Conservation (phyloP, 164 flowering plant genomes). For the Kingdonia uniflora region DNA sequence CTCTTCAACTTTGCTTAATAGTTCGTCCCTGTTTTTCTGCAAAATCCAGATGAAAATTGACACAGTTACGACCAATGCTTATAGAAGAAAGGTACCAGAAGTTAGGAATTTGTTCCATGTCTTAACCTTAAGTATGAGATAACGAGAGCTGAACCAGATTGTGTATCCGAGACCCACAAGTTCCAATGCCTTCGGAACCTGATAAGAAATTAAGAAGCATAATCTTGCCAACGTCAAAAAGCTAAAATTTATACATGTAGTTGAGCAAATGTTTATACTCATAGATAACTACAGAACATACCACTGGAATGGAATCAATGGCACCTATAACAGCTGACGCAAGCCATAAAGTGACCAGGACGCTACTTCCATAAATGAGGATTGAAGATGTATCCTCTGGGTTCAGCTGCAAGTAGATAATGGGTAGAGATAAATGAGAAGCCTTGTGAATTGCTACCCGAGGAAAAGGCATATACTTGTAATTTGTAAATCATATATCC, state of each 20-base stretch:
- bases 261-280: too few species aligned
- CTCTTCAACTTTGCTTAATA: conserved; percentile 48
- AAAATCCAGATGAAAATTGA: conserved; percentile 7
- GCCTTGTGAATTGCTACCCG: background rate
- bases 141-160: conserved; percentile 74
- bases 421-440: background rate
- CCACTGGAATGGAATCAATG: conserved; percentile 81
- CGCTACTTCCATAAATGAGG: conserved; percentile 44
- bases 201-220: conserved; percentile 9
- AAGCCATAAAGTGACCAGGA: conserved; percentile 45
- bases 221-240: background rate
- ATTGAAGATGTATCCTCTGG: conserved; percentile 33
- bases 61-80: background rate
- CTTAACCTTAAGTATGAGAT: conserved; percentile 76
- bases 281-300: conserved; percentile 14
- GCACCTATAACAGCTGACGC: conserved; percentile 54
- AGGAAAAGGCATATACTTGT: background rate
- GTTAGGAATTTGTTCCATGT: background rate
- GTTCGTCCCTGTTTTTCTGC: conserved; percentile 72
- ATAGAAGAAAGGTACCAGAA: background rate
- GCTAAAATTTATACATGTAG: too few species aligned
- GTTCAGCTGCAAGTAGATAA: conserved; percentile 41
- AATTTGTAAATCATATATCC: too few species aligned
- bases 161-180: conserved; percentile 73
- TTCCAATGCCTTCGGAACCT: conserved; percentile 85